Conservation (phyloP, 2,329 filamentous ascomycete species). For the Fusarium foetens region DNA sequence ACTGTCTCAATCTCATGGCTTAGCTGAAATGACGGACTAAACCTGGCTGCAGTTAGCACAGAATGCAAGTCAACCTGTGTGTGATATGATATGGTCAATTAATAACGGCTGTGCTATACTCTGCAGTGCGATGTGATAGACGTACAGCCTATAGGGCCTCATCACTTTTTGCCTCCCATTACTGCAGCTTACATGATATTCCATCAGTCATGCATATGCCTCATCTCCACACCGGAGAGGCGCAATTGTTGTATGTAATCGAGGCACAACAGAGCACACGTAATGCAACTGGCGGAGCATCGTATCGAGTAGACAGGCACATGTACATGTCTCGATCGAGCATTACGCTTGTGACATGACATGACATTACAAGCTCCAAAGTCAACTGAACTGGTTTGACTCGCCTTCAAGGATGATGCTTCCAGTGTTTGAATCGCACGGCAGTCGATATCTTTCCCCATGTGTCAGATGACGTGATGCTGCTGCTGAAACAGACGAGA, state of each 20-base stretch:
- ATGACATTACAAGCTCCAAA: neutral
- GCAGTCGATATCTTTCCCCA: neutral
- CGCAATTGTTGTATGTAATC: neutral
- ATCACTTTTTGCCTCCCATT: constrained; percentile 20
- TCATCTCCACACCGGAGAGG: constrained; percentile 22
- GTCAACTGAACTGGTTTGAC: neutral
- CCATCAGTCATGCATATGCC: constrained; percentile 5
- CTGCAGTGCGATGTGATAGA: constrained; percentile 34
- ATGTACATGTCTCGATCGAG: neutral
- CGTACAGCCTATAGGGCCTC: constrained; percentile 36
- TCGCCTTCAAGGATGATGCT: constrained; percentile 23
- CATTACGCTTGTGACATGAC: neutral
- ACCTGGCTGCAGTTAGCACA: neutral
- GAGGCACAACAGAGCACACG: neutral
- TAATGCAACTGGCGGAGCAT: neutral
- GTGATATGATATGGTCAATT: constrained; percentile 4
- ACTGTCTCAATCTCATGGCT: constrained; percentile 18
- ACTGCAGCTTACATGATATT: neutral
- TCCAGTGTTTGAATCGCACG: neutral
- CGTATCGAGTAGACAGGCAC: neutral
- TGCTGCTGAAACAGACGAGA: constrained; percentile 5
- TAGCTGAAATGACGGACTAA: constrained; percentile 5
- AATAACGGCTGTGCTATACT: neutral
- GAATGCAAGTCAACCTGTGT: neutral
- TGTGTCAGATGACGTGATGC: constrained; percentile 27